Evolutionary conservation across 306 rosid genomes (phyloP).

Genomic region (Citrullus mucosospermus): DNA sequence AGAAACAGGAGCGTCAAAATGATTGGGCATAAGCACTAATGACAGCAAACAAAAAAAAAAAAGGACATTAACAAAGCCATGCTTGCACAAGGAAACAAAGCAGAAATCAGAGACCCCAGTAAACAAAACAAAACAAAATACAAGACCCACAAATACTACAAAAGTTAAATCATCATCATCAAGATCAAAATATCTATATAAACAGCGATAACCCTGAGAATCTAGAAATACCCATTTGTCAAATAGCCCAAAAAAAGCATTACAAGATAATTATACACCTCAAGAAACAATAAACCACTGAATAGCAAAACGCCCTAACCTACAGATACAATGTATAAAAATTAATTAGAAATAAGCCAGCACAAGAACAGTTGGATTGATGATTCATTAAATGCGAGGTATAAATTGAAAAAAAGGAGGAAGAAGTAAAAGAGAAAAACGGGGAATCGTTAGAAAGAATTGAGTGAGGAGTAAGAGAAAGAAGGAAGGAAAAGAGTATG

Average conservation of each 20-base stretch:
- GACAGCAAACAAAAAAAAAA: background rate
- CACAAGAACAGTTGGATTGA: background rate
- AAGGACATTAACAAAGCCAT: background rate
- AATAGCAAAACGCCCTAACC: background rate
- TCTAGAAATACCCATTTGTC: background rate
- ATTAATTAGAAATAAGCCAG: background rate
- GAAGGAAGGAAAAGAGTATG: background rate
- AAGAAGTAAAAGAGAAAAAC: background rate
- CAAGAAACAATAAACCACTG: background rate
- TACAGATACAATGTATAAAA: background rate
- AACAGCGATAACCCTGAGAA: background rate
- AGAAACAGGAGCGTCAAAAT: conserved; percentile 1
- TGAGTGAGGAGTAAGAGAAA: background rate
- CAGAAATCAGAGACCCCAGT: background rate
- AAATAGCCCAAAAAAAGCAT: background rate
- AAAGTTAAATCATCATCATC: background rate
- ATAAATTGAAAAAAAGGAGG: background rate
- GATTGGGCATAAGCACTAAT: conserved; percentile 1
- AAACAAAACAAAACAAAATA: background rate
- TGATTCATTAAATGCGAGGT: background rate
- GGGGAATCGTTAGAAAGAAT: too few relatives aligned
- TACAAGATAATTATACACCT: background rate
- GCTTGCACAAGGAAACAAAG: background rate
- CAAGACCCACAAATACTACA: conserved; percentile 4
- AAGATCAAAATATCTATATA: background rate